Percentiles rank a stretch among this genome's conserved stretches.
These are phyloP conservation scores for Penicillium expansum DNA, from an alignment of 2,329 filamentous ascomycete species.

Conservation along the genomic window DNA sequence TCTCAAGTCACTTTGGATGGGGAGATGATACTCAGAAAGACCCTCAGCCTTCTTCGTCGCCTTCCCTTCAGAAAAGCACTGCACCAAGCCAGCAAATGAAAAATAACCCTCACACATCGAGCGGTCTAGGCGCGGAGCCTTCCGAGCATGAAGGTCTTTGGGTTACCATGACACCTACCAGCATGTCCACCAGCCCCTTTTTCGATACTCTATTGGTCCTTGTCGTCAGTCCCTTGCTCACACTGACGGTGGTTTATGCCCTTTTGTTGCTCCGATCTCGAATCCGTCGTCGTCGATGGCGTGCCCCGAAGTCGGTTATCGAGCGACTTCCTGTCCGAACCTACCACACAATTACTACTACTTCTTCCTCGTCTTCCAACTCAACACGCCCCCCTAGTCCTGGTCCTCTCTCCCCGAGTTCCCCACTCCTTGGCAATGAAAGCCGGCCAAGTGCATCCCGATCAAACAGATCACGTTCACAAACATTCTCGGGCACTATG, in stretches of 20 bases:
- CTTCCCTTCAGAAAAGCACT: constrained; percentile 7
- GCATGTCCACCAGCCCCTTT: constrained; percentile 83
- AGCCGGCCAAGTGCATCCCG: constrained; percentile 29
- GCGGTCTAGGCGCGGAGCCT: constrained; percentile 32
- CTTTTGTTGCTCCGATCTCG: constrained; percentile 82
- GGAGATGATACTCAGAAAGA: constrained; percentile 18
- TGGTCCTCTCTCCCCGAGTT: constrained; percentile 66
- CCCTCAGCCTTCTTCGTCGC: constrained; percentile 12
- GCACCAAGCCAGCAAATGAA: constrained; percentile 21
- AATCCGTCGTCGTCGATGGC: constrained; percentile 85
- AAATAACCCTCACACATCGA: constrained; percentile 10
- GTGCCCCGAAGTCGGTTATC: constrained; percentile 95
- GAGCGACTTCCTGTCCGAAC: constrained; percentile 92
- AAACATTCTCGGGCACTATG: constrained; percentile 36
- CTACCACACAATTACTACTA: constrained; percentile 77
- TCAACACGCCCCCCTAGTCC: constrained; percentile 62
- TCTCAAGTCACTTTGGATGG: constrained; percentile 36
- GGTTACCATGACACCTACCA: constrained; percentile 94
- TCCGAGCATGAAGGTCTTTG: constrained; percentile 74
- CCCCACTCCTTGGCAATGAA: constrained; percentile 63
- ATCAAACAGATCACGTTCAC: constrained; percentile 37
- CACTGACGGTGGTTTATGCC: constrained; percentile 87
- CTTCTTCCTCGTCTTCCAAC: constrained; percentile 57
- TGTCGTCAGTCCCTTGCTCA: constrained; percentile 91
- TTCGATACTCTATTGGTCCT: constrained; percentile 95